Base-by-base conservation (phyloP, 768 basidiomycete genomes). In the Naganishia friedmannii region DNA sequence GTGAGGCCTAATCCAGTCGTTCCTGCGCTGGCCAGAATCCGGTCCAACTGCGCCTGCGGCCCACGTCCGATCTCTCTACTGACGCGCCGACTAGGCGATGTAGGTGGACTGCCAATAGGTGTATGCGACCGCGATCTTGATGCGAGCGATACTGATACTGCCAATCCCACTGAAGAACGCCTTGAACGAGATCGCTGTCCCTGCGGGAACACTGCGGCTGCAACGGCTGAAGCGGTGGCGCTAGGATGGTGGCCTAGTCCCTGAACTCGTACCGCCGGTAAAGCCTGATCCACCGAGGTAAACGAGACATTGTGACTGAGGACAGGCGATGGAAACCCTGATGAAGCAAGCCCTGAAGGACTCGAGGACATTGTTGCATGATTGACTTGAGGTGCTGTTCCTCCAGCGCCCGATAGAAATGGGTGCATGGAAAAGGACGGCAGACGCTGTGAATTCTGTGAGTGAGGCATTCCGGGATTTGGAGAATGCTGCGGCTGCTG, bases 81-180 rank as follows among this genome's bases (percentile, higher is more conserved):
- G 15, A 65, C 19, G 2, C 66, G 54, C 53, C 66, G 57, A 32
- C 54, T 56, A 21, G 70, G 65, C 17, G 70, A 66, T 21, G 55
- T 67, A 21, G 55, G 58, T 32, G 70, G 65, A 65, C 54, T 70
- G 26, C 57, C 57, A 3, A 66, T 54, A 12, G 72, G 72, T 3
- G 72, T 73, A 1, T 54, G 21, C 9, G 65, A 67, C 12, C 72
- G 63, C 0, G 65, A 60, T 42, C 69, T 26, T 7, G 69, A 70
- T 1, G 72, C 68, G 1, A 73, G 54, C 6, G 72, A 73, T 13
- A 73, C 72, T 1, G 69, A 70, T 42, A 70, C 66, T 6, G 69
- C 72, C 7, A 73, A 58, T 39, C 66, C 66, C 26, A 66, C 68
- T 10, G 68, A 70, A 3, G 72, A 73, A n/a, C 69, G 66, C 31